These are phyloP conservation scores for Penicillium decumbens DNA, from an alignment of 2,329 filamentous ascomycete species.

Conservation along the genomic window DNA sequence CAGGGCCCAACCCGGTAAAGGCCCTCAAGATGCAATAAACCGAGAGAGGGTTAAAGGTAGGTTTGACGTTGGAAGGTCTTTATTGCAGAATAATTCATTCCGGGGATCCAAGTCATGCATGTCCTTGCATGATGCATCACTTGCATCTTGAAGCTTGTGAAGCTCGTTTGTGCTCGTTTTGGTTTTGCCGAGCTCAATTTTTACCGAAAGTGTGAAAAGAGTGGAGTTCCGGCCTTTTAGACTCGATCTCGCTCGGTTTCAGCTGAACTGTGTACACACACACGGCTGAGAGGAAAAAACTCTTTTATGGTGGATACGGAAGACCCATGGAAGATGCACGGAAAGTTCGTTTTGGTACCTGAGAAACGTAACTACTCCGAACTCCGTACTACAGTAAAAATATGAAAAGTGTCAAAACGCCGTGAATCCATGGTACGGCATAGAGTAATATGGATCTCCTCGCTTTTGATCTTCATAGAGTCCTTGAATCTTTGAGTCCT, in stretches of 20 bases:
- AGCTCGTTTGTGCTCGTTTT: constrained; percentile 9
- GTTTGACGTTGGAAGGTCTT: background rate
- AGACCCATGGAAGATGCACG: constrained; percentile 23
- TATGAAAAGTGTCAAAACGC: background rate
- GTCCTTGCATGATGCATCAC: constrained; percentile 23
- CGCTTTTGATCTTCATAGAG: background rate
- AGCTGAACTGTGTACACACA: constrained; percentile 17
- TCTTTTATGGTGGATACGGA: constrained; percentile 18
- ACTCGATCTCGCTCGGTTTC: constrained; percentile 31
- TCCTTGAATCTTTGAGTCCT: too few species aligned
- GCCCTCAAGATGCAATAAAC: background rate
- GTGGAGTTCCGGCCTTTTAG: constrained; percentile 27
- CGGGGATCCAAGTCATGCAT: constrained; percentile 9
- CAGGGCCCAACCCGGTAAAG: background rate
- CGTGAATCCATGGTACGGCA: background rate
- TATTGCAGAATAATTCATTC: constrained; percentile 5
- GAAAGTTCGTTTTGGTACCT: constrained; percentile 8
- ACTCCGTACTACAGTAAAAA: background rate
- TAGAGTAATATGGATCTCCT: background rate
- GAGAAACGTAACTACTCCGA: constrained; percentile 1
- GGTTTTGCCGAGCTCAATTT: constrained; percentile 27
- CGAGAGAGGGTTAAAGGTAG: background rate
- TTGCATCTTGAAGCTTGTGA: constrained; percentile 13
- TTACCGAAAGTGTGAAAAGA: constrained; percentile 31
- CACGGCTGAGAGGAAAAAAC: constrained; percentile 17